Evolutionary conservation across 768 basidiomycete species (phyloP).

Genomic region (Mrakia gelida): DNA sequence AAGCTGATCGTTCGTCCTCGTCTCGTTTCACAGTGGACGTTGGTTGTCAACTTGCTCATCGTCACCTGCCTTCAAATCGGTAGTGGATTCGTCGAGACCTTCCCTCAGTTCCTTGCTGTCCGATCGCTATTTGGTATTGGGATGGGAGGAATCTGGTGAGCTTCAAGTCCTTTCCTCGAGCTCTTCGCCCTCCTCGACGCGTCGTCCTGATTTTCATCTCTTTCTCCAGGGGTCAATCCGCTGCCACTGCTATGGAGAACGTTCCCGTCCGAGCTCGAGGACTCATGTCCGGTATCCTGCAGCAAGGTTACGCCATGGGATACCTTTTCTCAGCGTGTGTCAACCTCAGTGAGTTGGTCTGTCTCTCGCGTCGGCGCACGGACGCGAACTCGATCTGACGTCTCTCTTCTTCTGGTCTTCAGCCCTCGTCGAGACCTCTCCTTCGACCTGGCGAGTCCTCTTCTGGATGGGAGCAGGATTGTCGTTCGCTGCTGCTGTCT

Average conservation of each 20-base stretch:
- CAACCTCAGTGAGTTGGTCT: slow-evolving; percentile 25
- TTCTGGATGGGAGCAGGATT: slow-evolving; percentile 62
- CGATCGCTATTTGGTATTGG: slow-evolving; percentile 51
- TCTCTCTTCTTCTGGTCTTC: neutral
- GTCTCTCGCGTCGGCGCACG: too few species aligned
- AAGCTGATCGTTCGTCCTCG: neutral
- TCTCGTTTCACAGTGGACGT: slow-evolving; percentile 76
- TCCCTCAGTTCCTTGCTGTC: slow-evolving; percentile 64
- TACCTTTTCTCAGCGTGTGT: slow-evolving; percentile 46
- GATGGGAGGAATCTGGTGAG: slow-evolving; percentile 83
- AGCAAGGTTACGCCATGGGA: slow-evolving; percentile 84
- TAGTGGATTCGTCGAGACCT: slow-evolving; percentile 74
- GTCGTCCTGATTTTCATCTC: neutral
- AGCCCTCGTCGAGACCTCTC: slow-evolving; percentile 43
- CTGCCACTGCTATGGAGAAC: slow-evolving; percentile 77
- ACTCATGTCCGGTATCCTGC: slow-evolving; percentile 74
- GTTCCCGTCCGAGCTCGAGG: slow-evolving; percentile 83
- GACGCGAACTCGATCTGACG: neutral
- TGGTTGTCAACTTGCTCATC: slow-evolving; percentile 68
- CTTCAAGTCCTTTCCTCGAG: neutral
- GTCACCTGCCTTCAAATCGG: slow-evolving; percentile 70
- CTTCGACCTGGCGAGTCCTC: slow-evolving; percentile 63
- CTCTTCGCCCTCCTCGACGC: too few species aligned
- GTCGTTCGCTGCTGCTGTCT: slow-evolving; percentile 51
- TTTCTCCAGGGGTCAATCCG: neutral